Base-by-base conservation (phyloP, 202 grass and related monocot species). In the Zoysia matrella region DNA sequence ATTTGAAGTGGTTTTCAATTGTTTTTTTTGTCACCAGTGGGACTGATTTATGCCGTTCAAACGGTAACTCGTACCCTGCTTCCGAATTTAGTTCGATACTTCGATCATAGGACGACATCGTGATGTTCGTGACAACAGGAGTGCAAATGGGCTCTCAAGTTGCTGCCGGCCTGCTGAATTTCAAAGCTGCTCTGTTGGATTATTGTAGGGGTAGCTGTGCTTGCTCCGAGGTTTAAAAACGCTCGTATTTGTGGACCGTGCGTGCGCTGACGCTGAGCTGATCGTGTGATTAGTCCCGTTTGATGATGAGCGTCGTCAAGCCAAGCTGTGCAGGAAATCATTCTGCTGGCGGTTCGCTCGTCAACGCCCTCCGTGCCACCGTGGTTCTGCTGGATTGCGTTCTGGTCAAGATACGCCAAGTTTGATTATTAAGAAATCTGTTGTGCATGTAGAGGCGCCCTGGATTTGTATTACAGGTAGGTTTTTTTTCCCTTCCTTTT, bases 361-460 rank as follows among this genome's bases (percentile, higher is more conserved):
- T 87, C 79, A 77, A 78, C 11, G 60, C 60, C 60, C 22, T 62
- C 60, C 6, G 10, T 46, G 80, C 60, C 80, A 83, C 80, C 74
- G 80, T 83, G 60, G 68, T 16, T 72, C 39, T 4, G 65, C 65
- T 87, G 82, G 72, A 77, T 72, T 63, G 47, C 65, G 42, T 9
- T 14, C n/a, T 61, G 2, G 58, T 36, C 58, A 61, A 61, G 58
- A 61, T 61, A 61, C 10, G 58, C 16, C 58, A 8, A 61, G 9
- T 16, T 58, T 15, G 1, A 15, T n/a, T 16, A 7, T 1, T n/a
- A 5, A 57, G 13, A 60, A 60, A 18, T 22, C 57, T 30, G n/a
- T 3, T 30, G 16, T 16, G 15, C 11, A 6, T 60, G 57, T 60
- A 16, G 54, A 22, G 22, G 22, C 22, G 22, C 22, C 22, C 22